Percentiles rank a stretch among this genome's conserved stretches.
These are phyloP conservation scores for Allium fistulosum DNA, from an alignment of 106 monocot species.

Conservation along the genomic window DNA sequence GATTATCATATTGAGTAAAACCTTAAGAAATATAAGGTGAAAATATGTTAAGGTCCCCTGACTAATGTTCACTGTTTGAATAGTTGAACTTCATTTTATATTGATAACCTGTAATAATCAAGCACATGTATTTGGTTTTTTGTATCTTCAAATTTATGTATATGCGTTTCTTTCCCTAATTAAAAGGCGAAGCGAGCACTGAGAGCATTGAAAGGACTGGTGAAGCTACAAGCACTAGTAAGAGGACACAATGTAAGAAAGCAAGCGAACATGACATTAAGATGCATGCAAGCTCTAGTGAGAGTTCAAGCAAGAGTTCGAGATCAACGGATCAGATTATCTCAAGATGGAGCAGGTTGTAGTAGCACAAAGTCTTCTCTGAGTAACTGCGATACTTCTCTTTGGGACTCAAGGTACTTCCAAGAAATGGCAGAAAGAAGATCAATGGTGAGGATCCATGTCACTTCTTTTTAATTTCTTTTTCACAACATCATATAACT, in stretches of 20 bases:
- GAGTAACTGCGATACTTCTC: conserved; percentile 41
- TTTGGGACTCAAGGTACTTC: conserved; percentile 46
- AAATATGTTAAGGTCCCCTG: too few relatives aligned
- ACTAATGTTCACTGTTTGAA: too few relatives aligned
- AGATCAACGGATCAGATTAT: conserved; percentile 68
- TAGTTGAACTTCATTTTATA: too few relatives aligned
- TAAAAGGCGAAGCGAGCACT: conserved; percentile 78
- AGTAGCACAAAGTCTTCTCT: conserved; percentile 68
- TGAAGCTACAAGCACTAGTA: conserved; percentile 93
- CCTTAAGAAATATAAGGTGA: too few relatives aligned
- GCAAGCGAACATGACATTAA: conserved; percentile 90
- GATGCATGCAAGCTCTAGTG: conserved; percentile 96
- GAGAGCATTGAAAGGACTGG: conserved; percentile 76
- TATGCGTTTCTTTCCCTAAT: not conserved
- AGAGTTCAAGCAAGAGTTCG: conserved; percentile 75
- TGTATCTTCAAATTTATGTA: not conserved
- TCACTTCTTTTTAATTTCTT: not conserved
- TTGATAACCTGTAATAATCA: too few relatives aligned
- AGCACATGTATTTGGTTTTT: not conserved
- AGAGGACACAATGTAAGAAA: conserved; percentile 91
- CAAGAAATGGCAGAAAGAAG: conserved; percentile 48
- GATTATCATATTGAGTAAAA: too few relatives aligned
- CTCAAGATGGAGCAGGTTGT: conserved; percentile 31
- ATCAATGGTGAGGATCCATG: conserved; percentile 35
- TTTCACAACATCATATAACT: not conserved